Evolutionary conservation across 306 rosid genomes (phyloP), one percentile per base, ranked within the genome.

Genomic region (Macrotyloma uniflorum): DNA sequence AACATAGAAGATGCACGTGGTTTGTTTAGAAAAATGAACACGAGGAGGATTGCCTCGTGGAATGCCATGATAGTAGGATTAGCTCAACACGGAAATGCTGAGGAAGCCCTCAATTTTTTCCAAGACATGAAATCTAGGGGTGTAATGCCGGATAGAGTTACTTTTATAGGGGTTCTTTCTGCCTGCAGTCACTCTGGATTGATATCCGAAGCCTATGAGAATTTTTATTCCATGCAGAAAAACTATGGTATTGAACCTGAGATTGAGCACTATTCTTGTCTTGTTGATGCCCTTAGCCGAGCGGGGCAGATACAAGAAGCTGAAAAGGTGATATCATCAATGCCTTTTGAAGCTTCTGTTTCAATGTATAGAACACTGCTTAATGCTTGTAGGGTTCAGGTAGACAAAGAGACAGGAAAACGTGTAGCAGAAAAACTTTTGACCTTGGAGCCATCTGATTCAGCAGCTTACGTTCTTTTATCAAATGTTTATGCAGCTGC

Each of bases 261-360:
- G 79, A 79, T 85, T 32, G 97, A 90, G 84, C 98, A 91, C 63
- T 91, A 86, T 83, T 86, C 93, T 45, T 91, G 93, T 81, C 89
- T 93, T 6, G 95, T 93, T 46, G 95, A 91, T 68, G 90, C 92
- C 75, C 88, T 93, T 49, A 90, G 98, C 73, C 97, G 98, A 2
- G 89, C 89, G 8, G 96, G 97, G 62, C 72, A 18, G 38, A 86
- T 91, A 50, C 88, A 78, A 74, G 97, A 90, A 74, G 97, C 97
- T 11, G 98, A 91, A 67, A 76, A 85, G 19, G 66, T 93, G 80
- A 80, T 93, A 42, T 79, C 35, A 75, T 88, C 90, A 65, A 91
- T 91, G 93, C 98, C 98, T 59, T 91, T 93, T 77, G 88, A 88
- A 79, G 92, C 93, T 68, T 93, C 98, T 28, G 91, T 93, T 42